A percentile compares a stretch with the other conserved stretches of the same genome.
These are phyloP conservation scores for Mucor racemosus DNA, from an alignment of 371 early-diverging fungal genomes.

Conservation along the genomic window DNA sequence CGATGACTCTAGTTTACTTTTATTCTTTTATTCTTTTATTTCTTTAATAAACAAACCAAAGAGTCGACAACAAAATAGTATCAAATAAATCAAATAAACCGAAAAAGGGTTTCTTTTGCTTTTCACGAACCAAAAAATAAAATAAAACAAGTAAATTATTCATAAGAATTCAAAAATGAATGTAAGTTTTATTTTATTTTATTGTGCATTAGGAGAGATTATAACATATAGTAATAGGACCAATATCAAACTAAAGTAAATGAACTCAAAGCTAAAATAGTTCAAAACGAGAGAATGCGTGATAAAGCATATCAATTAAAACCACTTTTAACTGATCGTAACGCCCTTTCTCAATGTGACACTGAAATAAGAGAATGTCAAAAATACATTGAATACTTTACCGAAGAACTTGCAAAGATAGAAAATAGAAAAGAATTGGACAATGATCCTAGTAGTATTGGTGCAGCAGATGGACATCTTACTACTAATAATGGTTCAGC, in stretches of 20 bases:
- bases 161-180: too few relatives aligned
- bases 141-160: too few relatives aligned
- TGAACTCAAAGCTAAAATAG: constrained; percentile 65
- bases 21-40: too few relatives aligned
- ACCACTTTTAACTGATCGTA: constrained; percentile 67
- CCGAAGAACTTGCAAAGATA: constrained; percentile 58
- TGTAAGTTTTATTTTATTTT: too few relatives aligned
- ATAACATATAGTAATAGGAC: neutral
- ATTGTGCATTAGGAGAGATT: too few relatives aligned
- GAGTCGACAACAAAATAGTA: too few relatives aligned
- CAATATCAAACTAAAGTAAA: constrained; percentile 35
- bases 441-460: neutral
- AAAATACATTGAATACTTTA: constrained; percentile 83
- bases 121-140: too few relatives aligned
- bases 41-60: too few relatives aligned
- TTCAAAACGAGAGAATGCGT: constrained; percentile 69
- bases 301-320: constrained; percentile 76
- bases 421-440: neutral
- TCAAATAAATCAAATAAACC: too few relatives aligned
- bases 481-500: neutral
- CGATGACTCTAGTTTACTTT: too few relatives aligned
- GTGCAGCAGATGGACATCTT: neutral
- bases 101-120: too few relatives aligned
- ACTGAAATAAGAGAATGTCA: constrained; percentile 78
- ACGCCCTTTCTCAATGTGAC: constrained; percentile 78